Evolutionary conservation across 768 basidiomycete species (phyloP), one percentile per base, ranked within the genome.

Genomic region (Agrocybe praecox): DNA sequence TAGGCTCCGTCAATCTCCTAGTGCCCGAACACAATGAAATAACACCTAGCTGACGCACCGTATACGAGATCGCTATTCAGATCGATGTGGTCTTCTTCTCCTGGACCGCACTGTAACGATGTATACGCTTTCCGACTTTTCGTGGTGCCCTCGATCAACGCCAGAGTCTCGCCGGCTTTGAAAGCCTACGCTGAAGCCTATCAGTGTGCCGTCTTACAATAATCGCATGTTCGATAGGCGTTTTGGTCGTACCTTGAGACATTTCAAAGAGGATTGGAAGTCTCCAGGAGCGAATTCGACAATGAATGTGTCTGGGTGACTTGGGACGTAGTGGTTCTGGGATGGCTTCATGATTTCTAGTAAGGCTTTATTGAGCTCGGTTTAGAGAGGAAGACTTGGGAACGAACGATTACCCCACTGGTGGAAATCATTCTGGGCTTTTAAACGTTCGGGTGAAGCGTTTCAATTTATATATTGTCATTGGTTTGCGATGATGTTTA

Each of bases 51-150:
- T 5, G 26, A 49, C 79, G 64, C 65, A 82, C 85, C 76, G 66
- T 84, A 87, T 2, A 83, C 66, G 22, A 88, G 71, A 67, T 88
- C 86, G 45, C 81, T 83, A 67, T 86, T 82, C 17, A 87, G 70
- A 56, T 83, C 79, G 53, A 84, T 67, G 64, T 87, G 81, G 53
- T 85, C 80, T 6, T 76, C 62, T 0, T 68, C 52, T 8, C 74
- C 75, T 6, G 61, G 62, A 6, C 82, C 83, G 57, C 76, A 83
- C 66, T 86, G 85, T 2, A 86, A 74, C 23, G 80, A 78, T 2
- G 75, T 79, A 60, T 84, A 85, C 0, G 78, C 73, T 60, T 80
- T 81, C 0, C 64, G 63, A 2, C 68, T 68, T 18, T 54, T 64
- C 0, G 70, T 76, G 17, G 69, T 42, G 15, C 71, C 74, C 10